Conservation (phyloP, 208 protist genomes). For the Crithidia sp. region DNA sequence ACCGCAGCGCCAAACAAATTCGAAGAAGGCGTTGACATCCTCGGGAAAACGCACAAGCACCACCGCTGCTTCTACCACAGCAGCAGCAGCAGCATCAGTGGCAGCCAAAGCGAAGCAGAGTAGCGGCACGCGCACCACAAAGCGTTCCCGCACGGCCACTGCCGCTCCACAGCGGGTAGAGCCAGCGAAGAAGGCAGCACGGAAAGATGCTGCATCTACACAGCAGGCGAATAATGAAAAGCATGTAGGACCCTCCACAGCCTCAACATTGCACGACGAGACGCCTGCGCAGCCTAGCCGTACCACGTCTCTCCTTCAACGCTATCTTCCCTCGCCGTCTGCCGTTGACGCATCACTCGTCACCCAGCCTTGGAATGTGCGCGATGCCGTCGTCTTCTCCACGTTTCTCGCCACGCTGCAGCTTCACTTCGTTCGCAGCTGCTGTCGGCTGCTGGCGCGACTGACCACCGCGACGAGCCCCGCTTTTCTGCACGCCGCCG, state of each 20-base stretch:
- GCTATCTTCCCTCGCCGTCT: constrained; percentile 3
- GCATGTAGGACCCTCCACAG: not conserved
- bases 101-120: too few relatives aligned
- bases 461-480: constrained; percentile 27
- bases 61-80: not conserved
- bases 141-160: not conserved
- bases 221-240: not conserved
- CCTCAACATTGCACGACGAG: not conserved
- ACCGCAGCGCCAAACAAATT: too few relatives aligned
- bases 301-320: constrained; percentile 1
- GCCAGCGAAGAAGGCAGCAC: not conserved
- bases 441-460: constrained; percentile 38
- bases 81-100: too few relatives aligned
- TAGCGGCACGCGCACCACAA: too few relatives aligned
- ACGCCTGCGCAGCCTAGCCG: not conserved
- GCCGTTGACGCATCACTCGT: not conserved
- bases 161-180: not conserved
- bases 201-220: not conserved
- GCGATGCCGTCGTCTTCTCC: constrained; percentile 19
- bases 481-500: constrained; percentile 25
- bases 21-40: not conserved
- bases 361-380: constrained; percentile 6
- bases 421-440: constrained; percentile 32
- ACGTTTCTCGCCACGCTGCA: constrained; percentile 45
- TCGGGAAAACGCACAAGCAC: not conserved